Base-by-base conservation (phyloP, 164 flowering plant species). In the Aristolochia contorta region DNA sequence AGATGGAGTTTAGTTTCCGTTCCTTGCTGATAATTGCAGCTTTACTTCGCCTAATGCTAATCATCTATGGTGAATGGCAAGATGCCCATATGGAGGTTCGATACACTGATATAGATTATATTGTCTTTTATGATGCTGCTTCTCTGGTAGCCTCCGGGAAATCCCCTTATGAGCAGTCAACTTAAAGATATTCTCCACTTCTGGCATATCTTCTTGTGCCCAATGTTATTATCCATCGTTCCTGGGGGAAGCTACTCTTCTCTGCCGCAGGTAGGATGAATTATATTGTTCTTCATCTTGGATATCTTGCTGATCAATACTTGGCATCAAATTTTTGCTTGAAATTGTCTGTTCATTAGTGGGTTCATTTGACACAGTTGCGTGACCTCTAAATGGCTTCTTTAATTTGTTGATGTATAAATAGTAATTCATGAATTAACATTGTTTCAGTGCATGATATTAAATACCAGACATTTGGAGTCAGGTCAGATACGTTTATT, bases 121-220 rank as follows among this genome's bases (percentile, higher is more conserved):
- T 85, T 58, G 98, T 92, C 14, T 92, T 92, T 64, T 92, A 96
- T 19, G 93, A 92, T 64, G 98, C 98, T 37, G 96, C 96, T 49
- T 67, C 88, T 64, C 71, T 86, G 20, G 72, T 87, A 79, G 84
- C 78, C 10, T 76, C 82, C 0, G 87, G 90, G 25, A 68, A 75
- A 63, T 89, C 93, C 4, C 98, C 98, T 54, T 92, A 82, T 62
- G 61, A 73, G 54, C 75, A 96, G 69, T 77, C 91, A 22, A 92
- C 96, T 0, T 89, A 85, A 54, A 76, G 96, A 1, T 92, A 92
- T 56, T 92, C 98, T 3, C 98, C 96, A 41, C 57, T 89, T 77
- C 84, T 92, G 5, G 93, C 96, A 6, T 83, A 80, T 72, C 61
- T 92, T 41, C 84, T 92, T 33, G 45, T 82, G 48, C 96, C 98